Evolutionary conservation across 768 basidiomycete species (phyloP), one percentile per base, ranked within the genome.

Genomic region (Phlebiopsis gigantea): DNA sequence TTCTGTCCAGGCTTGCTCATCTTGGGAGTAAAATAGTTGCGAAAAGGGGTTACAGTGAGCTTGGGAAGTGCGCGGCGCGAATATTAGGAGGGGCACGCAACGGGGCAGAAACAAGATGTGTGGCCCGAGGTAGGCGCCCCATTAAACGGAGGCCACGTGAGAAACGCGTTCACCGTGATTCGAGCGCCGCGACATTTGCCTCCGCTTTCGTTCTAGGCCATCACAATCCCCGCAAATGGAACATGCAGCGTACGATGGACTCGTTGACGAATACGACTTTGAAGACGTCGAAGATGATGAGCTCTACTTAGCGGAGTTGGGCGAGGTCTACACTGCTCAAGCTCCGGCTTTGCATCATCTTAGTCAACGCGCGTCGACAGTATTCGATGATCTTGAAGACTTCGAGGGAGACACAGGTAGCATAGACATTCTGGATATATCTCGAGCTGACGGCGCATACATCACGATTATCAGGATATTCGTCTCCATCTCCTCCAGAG

Each of bases 401-500:
- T 59, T 60, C 21, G 46, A 56, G 17, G 48, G 61, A 29, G 63
- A 63, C 12, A 58, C 61, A 46, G 62, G 66, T 65, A 46, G 25
- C 24, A 29, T 75, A 71, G 6, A 31, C 70, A 70, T 47, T 17
- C 3, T 4, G 34, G n/a, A n/a, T 17, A 17, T 30, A 29, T 48
- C 10, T 21, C 59, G 72, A 69, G 41, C 69, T 64, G 30, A 53
- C 55, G 50, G 46, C 56, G 30, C 2, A 28, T 60, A 34, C 69
- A 68, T 46, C 66, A 69, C 46, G 8, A 61, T 61, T 5, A 68
- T 6, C n/a, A 70, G 68, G 56, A 62, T 70, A 68, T 9, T 67
- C 71, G 9, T 73, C 73, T 25, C 66, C 72, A 5, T 73, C 71
- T 30, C 75, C 72, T 4, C 66, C 69, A 29, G 70, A 67, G 45